These are phyloP conservation scores for Metschnikowia matae DNA, from an alignment of 805 yeast species.

Conservation along the genomic window DNA sequence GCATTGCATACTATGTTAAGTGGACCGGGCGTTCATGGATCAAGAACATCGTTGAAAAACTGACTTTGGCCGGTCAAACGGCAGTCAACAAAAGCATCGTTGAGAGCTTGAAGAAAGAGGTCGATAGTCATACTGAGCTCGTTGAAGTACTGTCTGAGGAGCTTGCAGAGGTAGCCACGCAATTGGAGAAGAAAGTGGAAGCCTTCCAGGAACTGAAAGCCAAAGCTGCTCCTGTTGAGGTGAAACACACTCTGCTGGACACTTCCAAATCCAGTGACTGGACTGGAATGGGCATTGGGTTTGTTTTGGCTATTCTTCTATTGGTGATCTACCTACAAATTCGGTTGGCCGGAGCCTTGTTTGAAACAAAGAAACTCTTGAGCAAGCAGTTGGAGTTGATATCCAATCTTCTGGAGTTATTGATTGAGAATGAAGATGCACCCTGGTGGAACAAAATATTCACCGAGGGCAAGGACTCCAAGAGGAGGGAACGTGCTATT, in stretches of 20 bases:
- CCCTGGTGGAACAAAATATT: slow-evolving; percentile 1
- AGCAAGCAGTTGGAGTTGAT: slow-evolving; percentile 9
- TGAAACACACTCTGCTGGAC: not conserved
- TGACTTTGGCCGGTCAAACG: slow-evolving; percentile 68
- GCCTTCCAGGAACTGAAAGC: not conserved
- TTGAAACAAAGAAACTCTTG: slow-evolving; percentile 8
- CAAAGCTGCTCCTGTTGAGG: not conserved
- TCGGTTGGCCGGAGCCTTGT: slow-evolving; percentile 2
- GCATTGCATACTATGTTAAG: slow-evolving; percentile 67
- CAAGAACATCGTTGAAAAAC: slow-evolving; percentile 70
- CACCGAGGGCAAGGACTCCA: not conserved
- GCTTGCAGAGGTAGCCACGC: not conserved
- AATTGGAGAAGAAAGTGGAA: not conserved
- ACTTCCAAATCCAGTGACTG: not conserved
- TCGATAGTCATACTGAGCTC: slow-evolving; percentile 16
- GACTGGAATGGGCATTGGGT: not conserved
- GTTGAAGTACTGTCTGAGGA: not conserved
- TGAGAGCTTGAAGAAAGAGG: slow-evolving; percentile 41
- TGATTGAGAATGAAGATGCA: slow-evolving; percentile 3
- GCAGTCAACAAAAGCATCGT: slow-evolving; percentile 53
- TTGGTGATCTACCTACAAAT: slow-evolving; percentile 6
- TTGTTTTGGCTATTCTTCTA: not conserved
- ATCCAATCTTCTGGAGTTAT: slow-evolving; percentile 3
- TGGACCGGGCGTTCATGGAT: slow-evolving; percentile 91
- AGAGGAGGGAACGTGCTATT: slow-evolving; percentile 6